Base-by-base conservation (phyloP, 768 basidiomycete species). In the Fomitopsis pulvina region DNA sequence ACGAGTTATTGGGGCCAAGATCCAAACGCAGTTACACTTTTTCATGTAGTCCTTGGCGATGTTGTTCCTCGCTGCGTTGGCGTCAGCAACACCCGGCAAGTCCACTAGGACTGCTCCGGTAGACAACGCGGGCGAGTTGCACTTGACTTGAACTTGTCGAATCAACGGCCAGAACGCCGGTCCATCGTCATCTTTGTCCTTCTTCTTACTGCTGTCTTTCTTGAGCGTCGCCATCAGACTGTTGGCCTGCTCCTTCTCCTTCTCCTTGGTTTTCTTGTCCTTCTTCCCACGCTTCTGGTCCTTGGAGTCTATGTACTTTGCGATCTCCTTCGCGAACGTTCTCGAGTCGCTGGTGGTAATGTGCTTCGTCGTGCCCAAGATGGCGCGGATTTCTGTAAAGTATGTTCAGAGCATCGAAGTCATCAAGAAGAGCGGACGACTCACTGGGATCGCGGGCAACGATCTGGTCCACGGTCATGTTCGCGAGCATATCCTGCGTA, bases 1-100 rank as follows among this genome's bases (percentile, higher is more conserved):
- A 14, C 80, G 59, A 1, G 74, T 79, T 42, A 83, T 82, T 3
- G 81, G 80, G 2, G 81, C 81, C n/a, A 83, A 60, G 55, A 83
- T 79, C 80, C 80, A 84, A 29, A 82, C 75, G 47, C 77, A 80
- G 41, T 79, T 68, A 46, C 76, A 78, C 49, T 77, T 81, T 60
- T 83, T 83, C 79, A 83, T 80, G 60, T 82, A 83, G 26, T 77
- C 72, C 59, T 80, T 80, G 2, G 81, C 79, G 39, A 84, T 82
- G 42, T 67, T 76, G 59, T 78, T 78, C 48, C 80, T 67, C 12
- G 81, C 81, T 10, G 79, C 79, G 58, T 84, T 84, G 16, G 80
- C 78, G 59, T 84, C 81, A 11, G 79, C 79, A 22, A 80, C 77
- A 66, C 81, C 81, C 45, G 82, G 81, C 49, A 84, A 64, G 60